Percentiles rank a stretch among this genome's conserved stretches.
Conservation (phyloP, 2,329 filamentous ascomycete species). For the Leptoxyphium fumago region DNA sequence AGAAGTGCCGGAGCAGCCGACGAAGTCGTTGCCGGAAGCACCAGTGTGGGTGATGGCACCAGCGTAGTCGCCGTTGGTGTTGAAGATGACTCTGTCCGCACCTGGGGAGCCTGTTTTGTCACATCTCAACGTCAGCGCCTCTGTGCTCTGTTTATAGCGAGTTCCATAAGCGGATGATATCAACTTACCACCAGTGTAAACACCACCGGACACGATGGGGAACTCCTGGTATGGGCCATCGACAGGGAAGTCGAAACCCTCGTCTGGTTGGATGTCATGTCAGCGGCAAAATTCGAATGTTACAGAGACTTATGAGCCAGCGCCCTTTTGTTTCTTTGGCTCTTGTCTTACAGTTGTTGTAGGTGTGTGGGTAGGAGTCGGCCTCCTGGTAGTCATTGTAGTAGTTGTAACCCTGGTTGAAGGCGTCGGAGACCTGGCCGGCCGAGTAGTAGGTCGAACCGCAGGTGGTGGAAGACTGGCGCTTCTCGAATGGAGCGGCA, state of each 20-base stretch:
- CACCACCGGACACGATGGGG: slow-evolving; percentile 35
- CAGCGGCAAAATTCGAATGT: background rate
- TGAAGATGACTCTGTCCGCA: slow-evolving; percentile 52
- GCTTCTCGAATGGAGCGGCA: slow-evolving; percentile 18
- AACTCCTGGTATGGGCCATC: slow-evolving; percentile 49
- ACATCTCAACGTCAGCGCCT: background rate
- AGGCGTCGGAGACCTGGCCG: slow-evolving; percentile 34
- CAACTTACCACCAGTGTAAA: slow-evolving; percentile 39
- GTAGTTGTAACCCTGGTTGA: slow-evolving; percentile 37
- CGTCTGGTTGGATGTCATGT: slow-evolving; percentile 24
- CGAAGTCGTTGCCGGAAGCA: slow-evolving; percentile 52
- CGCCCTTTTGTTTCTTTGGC: background rate
- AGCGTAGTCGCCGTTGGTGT: slow-evolving; percentile 39
- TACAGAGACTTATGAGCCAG: background rate
- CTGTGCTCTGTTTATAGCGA: background rate
- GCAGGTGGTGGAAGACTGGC: slow-evolving; percentile 38
- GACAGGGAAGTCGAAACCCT: slow-evolving; percentile 46
- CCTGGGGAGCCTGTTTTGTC: slow-evolving; percentile 40
- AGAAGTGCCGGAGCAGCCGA: slow-evolving; percentile 38
- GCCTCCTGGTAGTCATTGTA: slow-evolving; percentile 24
- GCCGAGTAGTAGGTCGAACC: slow-evolving; percentile 39
- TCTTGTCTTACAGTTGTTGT: slow-evolving; percentile 10
- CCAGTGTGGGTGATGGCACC: slow-evolving; percentile 58
- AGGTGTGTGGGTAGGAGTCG: slow-evolving; percentile 17
- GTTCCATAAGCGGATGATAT: slow-evolving; percentile 11